Base-by-base conservation (phyloP, 805 yeast genomes). In the Saccharomycopsis babjevae region DNA sequence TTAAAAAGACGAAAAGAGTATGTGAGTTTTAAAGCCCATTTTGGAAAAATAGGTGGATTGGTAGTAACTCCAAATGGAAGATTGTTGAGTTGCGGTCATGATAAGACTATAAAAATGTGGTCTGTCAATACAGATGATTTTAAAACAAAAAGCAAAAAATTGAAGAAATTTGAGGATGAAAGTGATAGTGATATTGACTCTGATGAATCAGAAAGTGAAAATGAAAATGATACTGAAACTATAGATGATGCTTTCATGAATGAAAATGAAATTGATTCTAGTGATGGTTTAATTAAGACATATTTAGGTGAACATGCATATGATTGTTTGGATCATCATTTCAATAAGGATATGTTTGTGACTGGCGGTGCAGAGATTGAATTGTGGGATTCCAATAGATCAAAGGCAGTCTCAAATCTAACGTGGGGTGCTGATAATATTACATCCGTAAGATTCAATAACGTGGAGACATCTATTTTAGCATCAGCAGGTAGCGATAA, bases 401-500 rank as follows among this genome's bases (percentile, higher is more conserved):
- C 89, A 32, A 84, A 87, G 67, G 91, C 96, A 32, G 72, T 87
- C 3, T 78, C 89, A 6, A 81, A 89, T 66, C 75, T 94, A 57
- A 83, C 96, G 1, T 94, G 99, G 99, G 99, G 98, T 57, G 96
- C 96, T 10, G 99, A 94, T 71, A 91, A 91, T 69, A 79, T 93
- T 59, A 84, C 79, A 59, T 79, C 85, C 6, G 97, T 93, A 40
- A 83, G 84, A 69, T 94, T 93, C 74, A 94, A 94, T 72, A 85
- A 84, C 71, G 89, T 96, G 0, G 97, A 94, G 71, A 88, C 96
- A 4, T 87, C 89, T 52, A 79, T 94, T 3, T 72, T 96, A 54
- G 98, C 98, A 22, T 84, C 94, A 63, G 84, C 96, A 1, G 94
- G 96, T 11, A 83, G 92, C 58, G 99, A 94, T 72, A 88, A 96